Evolutionary conservation across 257 asterid species (phyloP).

Genomic region (Coffea canephora): DNA sequence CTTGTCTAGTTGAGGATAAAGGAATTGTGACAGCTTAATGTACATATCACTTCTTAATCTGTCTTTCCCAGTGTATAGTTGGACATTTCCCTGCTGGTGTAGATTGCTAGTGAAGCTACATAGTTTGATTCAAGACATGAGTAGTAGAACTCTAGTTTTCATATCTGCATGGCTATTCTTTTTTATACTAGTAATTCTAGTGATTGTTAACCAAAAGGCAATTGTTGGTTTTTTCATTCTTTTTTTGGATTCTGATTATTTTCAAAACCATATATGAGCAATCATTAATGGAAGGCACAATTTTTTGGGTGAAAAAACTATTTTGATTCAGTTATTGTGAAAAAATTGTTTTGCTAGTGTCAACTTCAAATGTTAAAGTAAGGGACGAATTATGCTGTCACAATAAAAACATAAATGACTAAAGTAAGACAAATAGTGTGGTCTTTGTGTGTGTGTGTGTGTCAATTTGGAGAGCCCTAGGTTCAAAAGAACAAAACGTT

Average conservation of each 20-base stretch:
- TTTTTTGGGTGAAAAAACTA: neutral
- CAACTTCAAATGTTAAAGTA: neutral
- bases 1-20: neutral
- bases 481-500: too few relatives aligned
- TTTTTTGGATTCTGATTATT: neutral
- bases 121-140: neutral
- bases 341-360: neutral
- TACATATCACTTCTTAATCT: neutral
- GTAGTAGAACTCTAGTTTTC: neutral
- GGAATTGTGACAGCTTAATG: neutral
- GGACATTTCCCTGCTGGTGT: neutral
- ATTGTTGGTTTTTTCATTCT: neutral
- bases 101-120: neutral
- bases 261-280: neutral
- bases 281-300: neutral
- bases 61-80: neutral
- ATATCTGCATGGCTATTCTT: neutral
- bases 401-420: neutral
- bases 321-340: neutral
- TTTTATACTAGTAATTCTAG: neutral
- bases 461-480: too few relatives aligned
- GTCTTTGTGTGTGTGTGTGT: too few relatives aligned
- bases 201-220: neutral
- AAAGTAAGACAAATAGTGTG: too few relatives aligned
- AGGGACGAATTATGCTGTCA: too few relatives aligned